Evolutionary conservation across 1,284 basidiomycete species (phyloP).

Genomic region (Bondarzewia mesenterica): DNA sequence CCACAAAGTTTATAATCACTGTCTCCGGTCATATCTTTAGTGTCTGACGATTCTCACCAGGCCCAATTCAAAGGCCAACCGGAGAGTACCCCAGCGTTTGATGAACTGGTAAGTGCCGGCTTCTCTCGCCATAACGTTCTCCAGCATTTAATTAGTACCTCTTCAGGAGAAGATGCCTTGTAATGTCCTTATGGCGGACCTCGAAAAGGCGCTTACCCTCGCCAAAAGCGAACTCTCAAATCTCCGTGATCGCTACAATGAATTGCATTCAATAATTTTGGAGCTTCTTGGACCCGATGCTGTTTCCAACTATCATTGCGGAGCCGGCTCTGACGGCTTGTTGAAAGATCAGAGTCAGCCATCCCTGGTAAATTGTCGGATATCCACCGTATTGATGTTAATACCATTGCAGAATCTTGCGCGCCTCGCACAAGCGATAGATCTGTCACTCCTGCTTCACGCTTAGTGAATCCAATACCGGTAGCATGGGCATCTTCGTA

Average conservation of each 20-base stretch:
- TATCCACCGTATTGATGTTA: background rate
- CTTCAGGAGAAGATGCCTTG: background rate
- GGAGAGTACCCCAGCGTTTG: too few species aligned
- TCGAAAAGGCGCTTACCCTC: background rate
- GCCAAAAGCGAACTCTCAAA: background rate
- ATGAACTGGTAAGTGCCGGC: too few species aligned
- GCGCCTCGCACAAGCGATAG: too few species aligned
- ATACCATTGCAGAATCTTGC: too few species aligned
- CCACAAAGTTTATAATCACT: too few species aligned
- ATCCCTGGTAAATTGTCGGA: background rate
- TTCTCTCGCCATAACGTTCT: background rate
- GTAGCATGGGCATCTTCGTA: too few species aligned
- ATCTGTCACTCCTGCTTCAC: too few species aligned
- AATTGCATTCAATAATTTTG: background rate
- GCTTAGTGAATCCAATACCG: too few species aligned
- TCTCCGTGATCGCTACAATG: background rate
- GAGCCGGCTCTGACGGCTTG: background rate
- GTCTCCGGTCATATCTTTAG: too few species aligned
- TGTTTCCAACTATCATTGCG: background rate
- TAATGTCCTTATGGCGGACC: background rate
- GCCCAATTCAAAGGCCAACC: too few species aligned
- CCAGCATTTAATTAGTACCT: background rate
- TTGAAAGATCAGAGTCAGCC: background rate
- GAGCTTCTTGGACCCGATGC: background rate
- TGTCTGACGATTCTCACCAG: too few species aligned